Evolutionary conservation across 2,329 filamentous ascomycete genomes (phyloP).

Genomic region (Aspergillus ochraceoroseus): DNA sequence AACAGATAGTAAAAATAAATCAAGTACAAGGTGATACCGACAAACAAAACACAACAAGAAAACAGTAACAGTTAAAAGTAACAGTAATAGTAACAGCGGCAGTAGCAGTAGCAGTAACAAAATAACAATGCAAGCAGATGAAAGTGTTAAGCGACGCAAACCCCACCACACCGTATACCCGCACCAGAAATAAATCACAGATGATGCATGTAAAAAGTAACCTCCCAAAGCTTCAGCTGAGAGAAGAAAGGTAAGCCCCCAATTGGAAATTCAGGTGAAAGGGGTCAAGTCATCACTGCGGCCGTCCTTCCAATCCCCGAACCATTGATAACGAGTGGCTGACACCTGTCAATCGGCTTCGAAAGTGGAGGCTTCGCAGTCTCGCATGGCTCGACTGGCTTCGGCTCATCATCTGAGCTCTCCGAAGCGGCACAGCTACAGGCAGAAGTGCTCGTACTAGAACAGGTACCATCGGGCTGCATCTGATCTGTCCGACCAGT

Average conservation of each 20-base stretch:
- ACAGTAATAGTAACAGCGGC: too few species aligned
- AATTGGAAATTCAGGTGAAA: too few species aligned
- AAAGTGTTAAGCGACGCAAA: background rate
- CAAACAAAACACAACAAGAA: too few species aligned
- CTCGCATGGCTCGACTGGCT: background rate
- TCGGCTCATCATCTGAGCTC: constrained; percentile 6
- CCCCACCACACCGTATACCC: too few species aligned
- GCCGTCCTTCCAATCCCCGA: constrained; percentile 25
- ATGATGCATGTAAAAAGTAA: too few species aligned
- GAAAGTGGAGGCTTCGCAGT: background rate
- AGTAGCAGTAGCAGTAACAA: too few species aligned
- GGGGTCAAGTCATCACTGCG: constrained; percentile 13
- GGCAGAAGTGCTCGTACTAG: too few species aligned
- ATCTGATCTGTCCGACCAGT: background rate
- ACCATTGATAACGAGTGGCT: constrained; percentile 35
- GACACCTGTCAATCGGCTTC: constrained; percentile 18
- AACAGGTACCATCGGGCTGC: background rate
- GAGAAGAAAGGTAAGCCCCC: too few species aligned
- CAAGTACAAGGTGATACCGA: too few species aligned
- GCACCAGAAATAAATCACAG: too few species aligned
- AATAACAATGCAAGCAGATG: background rate
- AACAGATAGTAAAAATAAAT: too few species aligned
- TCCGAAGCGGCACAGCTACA: background rate
- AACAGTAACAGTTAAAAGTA: too few species aligned
- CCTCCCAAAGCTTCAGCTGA: background rate